These are phyloP conservation scores for Camillea tinctor DNA, from an alignment of 2,329 filamentous ascomycete species.

Conservation along the genomic window DNA sequence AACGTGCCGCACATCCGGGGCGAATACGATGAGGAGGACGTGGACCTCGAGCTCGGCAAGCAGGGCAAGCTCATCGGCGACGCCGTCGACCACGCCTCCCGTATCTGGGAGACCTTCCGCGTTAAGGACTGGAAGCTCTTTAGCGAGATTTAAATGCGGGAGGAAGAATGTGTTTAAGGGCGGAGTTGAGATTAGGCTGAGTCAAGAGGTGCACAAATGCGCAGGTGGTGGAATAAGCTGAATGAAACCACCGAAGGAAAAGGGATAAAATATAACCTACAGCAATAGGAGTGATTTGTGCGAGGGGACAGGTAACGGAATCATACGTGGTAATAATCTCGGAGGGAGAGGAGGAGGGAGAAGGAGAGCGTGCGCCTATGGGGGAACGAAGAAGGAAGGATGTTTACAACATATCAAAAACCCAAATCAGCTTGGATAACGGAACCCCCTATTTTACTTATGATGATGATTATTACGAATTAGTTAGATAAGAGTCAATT, in stretches of 20 bases:
- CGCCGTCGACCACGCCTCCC: conserved; percentile 64
- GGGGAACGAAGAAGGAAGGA: too few relatives aligned
- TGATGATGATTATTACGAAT: too few relatives aligned
- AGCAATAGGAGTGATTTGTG: not conserved
- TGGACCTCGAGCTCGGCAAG: conserved; percentile 64
- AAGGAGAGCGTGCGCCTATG: too few relatives aligned
- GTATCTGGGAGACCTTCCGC: conserved; percentile 71
- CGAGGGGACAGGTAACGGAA: not conserved
- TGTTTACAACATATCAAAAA: too few relatives aligned
- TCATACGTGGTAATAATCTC: not conserved
- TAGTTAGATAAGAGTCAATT: too few relatives aligned
- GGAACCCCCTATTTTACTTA: too few relatives aligned
- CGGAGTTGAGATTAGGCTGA: too few relatives aligned
- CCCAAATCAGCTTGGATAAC: too few relatives aligned
- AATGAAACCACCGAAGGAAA: not conserved
- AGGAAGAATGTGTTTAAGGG: not conserved
- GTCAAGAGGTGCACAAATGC: not conserved
- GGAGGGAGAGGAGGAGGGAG: too few relatives aligned
- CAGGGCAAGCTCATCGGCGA: conserved; percentile 67
- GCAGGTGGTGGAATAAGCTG: not conserved
- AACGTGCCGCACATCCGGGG: conserved; percentile 83
- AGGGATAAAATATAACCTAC: not conserved
- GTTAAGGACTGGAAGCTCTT: conserved; percentile 83
- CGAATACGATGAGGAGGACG: conserved; percentile 70
- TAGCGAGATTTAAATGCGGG: conserved; percentile 35